Base-by-base conservation (phyloP, 2,329 filamentous ascomycete species). In the Epicoccum sorghinum region DNA sequence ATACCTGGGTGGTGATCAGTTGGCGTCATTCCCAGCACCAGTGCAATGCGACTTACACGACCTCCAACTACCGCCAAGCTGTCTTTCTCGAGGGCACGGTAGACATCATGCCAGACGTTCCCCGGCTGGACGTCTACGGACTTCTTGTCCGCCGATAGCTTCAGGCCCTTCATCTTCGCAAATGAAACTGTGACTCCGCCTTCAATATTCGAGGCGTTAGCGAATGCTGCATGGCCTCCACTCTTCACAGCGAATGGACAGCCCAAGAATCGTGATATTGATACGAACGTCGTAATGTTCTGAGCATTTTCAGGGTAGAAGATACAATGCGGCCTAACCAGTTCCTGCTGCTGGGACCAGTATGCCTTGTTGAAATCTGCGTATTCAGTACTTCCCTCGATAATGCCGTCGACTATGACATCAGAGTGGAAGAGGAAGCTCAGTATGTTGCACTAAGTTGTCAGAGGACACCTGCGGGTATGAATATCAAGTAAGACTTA, bases 121-220 rank as follows among this genome's bases (percentile, higher is more conserved):
- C 73, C 75, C 12, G 72, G 59, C 3, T 70, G 71, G 7, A 76
- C 57, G 9, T 50, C 55, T 0, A 67, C 70, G 0, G 60, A 65
- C 25, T 59, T 64, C 30, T 65, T 60, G 32, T 72, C 66, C 3
- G 43, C 30, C 1, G 62, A 59, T 13, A 73, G 57, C 4, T 48
- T 49, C n/a, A 75, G 59, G 0, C 58, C 32, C 24, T 71, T 71
- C 40, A 76, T 49, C 7, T 60, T 56, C 24, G 66, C 64, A 22
- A 80, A 67, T 32, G 76, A 74, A 32, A 81, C 68, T 0, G 76
- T 78, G 8, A 81, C 74, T 0, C 78, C 79, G 27, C 66, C 64
- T 1, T 73, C 64, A 29, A 79, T 78, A 42, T 73, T 77, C 14
- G 75, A 75, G 6, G 72, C 70, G 12, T 77, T 77, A 0, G 69